Conservation (phyloP, 2,329 filamentous ascomycete genomes). For the Hymenoscyphus fructigenus region DNA sequence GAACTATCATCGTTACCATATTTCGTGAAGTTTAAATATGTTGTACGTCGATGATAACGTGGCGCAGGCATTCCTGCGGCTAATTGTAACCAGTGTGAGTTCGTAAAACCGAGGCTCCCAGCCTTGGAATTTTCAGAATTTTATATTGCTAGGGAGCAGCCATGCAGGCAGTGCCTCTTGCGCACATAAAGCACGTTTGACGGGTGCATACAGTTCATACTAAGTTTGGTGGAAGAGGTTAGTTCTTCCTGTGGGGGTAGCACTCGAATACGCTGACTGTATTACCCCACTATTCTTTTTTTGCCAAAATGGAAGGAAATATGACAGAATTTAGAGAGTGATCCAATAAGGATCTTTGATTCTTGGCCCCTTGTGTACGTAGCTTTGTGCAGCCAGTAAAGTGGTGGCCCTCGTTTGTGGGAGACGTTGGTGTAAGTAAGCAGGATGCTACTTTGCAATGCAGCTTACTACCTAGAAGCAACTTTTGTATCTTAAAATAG, state of each 20-base stretch:
- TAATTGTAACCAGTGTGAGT: not conserved
- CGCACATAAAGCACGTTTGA: not conserved
- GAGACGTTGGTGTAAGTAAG: too few relatives aligned
- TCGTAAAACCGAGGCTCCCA: not conserved
- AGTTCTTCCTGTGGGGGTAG: not conserved
- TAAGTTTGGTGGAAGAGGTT: too few relatives aligned
- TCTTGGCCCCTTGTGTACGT: too few relatives aligned
- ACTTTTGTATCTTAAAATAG: too few relatives aligned
- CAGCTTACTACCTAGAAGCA: too few relatives aligned
- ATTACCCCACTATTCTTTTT: not conserved
- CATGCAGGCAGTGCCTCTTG: not conserved
- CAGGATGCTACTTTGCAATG: too few relatives aligned
- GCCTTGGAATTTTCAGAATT: not conserved
- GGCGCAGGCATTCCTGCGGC: not conserved
- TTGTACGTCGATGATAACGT: not conserved
- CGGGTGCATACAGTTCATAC: not conserved
- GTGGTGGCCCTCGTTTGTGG: too few relatives aligned
- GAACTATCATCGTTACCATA: not conserved
- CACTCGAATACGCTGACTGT: not conserved
- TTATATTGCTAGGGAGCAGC: not conserved
- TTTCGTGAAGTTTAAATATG: not conserved
- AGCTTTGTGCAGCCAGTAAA: too few relatives aligned
- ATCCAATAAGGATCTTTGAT: too few relatives aligned
- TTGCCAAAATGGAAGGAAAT: not conserved
- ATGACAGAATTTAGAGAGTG: not conserved